These are phyloP conservation scores for Dalechampia spathulata DNA, from an alignment of 441 rosid genomes.

Conservation along the genomic window DNA sequence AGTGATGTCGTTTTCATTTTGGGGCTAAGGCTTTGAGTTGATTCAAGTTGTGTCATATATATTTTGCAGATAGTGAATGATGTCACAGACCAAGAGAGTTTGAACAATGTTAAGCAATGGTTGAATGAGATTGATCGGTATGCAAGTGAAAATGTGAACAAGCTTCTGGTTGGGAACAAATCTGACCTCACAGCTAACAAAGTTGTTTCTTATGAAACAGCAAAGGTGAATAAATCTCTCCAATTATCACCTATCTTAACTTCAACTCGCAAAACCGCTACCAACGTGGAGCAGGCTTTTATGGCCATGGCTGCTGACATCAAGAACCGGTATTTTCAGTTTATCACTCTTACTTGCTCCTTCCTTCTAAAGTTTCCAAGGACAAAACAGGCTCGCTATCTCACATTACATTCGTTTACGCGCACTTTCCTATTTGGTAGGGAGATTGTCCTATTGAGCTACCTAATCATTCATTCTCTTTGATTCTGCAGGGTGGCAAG, in stretches of 20 bases:
- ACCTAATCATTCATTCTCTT: background rate
- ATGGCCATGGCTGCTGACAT: constrained; percentile 80
- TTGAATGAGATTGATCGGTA: constrained; percentile 78
- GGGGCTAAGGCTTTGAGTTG: too few relatives aligned
- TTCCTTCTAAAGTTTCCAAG: constrained; percentile 31
- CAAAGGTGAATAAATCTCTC: constrained; percentile 41
- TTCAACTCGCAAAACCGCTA: too few relatives aligned
- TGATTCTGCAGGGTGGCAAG: constrained; percentile 61
- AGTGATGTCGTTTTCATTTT: constrained; percentile 3
- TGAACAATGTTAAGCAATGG: constrained; percentile 85
- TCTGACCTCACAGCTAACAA: constrained; percentile 66
- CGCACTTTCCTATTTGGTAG: too few relatives aligned
- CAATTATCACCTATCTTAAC: too few relatives aligned
- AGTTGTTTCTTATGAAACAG: constrained; percentile 72
- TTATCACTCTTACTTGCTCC: constrained; percentile 19
- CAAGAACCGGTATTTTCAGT: constrained; percentile 67
- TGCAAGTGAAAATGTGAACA: constrained; percentile 79
- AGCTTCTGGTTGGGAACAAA: constrained; percentile 82
- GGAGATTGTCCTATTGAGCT: too few relatives aligned
- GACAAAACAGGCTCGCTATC: background rate
- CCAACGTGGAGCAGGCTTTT: constrained; percentile 75
- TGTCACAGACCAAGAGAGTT: constrained; percentile 78
- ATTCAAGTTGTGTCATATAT: constrained; percentile 59
- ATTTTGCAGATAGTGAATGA: constrained; percentile 58
- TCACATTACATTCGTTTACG: too few relatives aligned